phyloP scores from a whole-genome alignment of 495 filamentous ascomycete genomes.

The Sphaerosporella brunnea region DNA sequence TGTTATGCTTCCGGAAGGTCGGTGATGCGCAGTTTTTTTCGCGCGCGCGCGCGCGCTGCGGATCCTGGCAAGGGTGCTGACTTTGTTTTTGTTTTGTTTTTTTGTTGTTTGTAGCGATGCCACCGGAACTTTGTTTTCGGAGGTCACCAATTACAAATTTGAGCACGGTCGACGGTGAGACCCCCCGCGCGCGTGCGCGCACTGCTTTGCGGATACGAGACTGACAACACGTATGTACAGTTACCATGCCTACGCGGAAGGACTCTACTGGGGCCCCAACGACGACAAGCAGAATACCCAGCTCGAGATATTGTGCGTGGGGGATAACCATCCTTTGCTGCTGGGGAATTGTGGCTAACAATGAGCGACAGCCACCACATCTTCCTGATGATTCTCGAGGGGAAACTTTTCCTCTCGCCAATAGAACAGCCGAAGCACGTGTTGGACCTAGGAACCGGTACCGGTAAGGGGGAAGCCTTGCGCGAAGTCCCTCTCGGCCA shows the following conservation, averaged over 20 bases:
- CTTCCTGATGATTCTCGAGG: slow-evolving; percentile 35
- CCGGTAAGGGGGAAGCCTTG: slow-evolving; percentile 6
- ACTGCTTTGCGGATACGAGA: neutral
- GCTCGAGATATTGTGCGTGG: slow-evolving; percentile 31
- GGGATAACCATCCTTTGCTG: slow-evolving; percentile 18
- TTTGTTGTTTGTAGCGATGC: neutral
- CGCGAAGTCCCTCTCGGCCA: neutral
- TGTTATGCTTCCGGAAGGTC: slow-evolving; percentile 2
- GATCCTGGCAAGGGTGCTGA: no score
- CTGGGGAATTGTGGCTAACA: neutral
- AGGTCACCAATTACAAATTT: slow-evolving; percentile 29
- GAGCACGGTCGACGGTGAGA: slow-evolving; percentile 36
- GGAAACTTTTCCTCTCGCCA: slow-evolving; percentile 43
- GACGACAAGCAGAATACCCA: slow-evolving; percentile 36
- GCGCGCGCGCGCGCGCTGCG: neutral
- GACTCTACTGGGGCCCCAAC: slow-evolving; percentile 39
- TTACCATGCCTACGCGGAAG: slow-evolving; percentile 40
- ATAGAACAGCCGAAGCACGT: slow-evolving; percentile 40
- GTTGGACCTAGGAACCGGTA: slow-evolving; percentile 51
- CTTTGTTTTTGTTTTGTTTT: neutral
- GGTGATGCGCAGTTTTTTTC: neutral
- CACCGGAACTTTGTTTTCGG: slow-evolving; percentile 30
- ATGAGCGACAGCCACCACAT: slow-evolving; percentile 29
- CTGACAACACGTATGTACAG: slow-evolving; percentile 9
- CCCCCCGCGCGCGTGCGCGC: neutral